Evolutionary conservation across 106 monocot genomes (phyloP).

Genomic region (Dioscorea dumetorum): DNA sequence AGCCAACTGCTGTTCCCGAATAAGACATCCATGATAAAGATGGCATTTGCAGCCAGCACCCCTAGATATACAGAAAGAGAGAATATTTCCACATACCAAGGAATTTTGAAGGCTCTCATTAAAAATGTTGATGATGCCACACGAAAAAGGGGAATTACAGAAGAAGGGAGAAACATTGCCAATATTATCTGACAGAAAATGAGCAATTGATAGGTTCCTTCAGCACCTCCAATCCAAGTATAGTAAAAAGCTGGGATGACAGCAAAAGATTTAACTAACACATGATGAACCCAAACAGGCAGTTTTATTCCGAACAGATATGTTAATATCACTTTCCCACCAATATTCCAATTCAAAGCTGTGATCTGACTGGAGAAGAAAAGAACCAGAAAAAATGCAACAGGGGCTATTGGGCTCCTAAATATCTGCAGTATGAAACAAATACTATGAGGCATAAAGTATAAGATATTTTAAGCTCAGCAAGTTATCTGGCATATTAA

Average conservation of each 20-base stretch:
- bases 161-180: slow-evolving; percentile 83
- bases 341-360: slow-evolving; percentile 48
- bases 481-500: no score
- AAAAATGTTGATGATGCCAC: slow-evolving; percentile 77
- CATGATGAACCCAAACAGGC: slow-evolving; percentile 30
- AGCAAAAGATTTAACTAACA: slow-evolving; percentile 43
- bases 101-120: slow-evolving; percentile 61
- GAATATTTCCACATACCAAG: slow-evolving; percentile 64
- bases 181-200: slow-evolving; percentile 76
- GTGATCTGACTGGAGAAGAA: slow-evolving; percentile 75
- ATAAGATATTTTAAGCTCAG: no score
- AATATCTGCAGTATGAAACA: slow-evolving; percentile 56
- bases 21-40: slow-evolving; percentile 64
- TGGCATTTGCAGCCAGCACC: slow-evolving; percentile 54
- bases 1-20: slow-evolving; percentile 75
- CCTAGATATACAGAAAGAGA: slow-evolving; percentile 55
- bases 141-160: slow-evolving; percentile 89
- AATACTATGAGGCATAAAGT: background rate
- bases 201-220: slow-evolving; percentile 72
- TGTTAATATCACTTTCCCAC: slow-evolving; percentile 40
- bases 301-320: slow-evolving; percentile 44
- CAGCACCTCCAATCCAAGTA: slow-evolving; percentile 47
- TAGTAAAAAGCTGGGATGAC: slow-evolving; percentile 47
- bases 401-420: slow-evolving; percentile 56
- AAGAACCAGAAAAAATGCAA: slow-evolving; percentile 69